Conservation (phyloP, 176 grass and related monocot genomes). For the Poa annua region DNA sequence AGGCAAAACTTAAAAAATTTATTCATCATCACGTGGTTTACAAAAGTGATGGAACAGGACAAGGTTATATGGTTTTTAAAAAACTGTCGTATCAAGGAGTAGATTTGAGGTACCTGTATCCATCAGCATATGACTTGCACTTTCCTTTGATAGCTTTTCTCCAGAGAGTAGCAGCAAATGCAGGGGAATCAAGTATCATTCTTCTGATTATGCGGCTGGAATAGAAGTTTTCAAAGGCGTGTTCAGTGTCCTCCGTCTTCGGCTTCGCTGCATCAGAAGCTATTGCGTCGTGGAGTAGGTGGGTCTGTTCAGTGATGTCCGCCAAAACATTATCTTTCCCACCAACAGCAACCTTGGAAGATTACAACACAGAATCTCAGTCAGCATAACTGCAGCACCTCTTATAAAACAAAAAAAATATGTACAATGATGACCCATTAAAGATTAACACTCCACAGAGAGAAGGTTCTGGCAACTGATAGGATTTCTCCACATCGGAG, state of each 20-base stretch:
- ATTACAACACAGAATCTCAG: conserved; percentile 9
- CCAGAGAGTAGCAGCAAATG: conserved; percentile 77
- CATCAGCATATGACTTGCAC: conserved; percentile 68
- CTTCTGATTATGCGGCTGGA: conserved; percentile 79
- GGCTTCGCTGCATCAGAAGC: conserved; percentile 62
- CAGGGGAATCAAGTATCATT: conserved; percentile 62
- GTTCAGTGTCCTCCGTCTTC: conserved; percentile 70
- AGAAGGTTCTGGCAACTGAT: neutral
- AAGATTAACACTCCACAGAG: neutral
- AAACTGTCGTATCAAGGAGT: neutral
- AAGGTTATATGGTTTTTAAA: neutral
- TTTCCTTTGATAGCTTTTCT: conserved; percentile 70
- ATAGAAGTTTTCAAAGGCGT: conserved; percentile 82
- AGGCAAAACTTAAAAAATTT: neutral
- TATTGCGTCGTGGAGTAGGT: conserved; percentile 70
- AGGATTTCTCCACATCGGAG: neutral
- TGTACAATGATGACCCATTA: neutral
- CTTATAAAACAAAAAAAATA: conserved; percentile 7
- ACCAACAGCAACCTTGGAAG: conserved; percentile 68
- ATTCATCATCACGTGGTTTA: neutral
- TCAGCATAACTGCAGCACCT: neutral
- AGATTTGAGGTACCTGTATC: conserved; percentile 64
- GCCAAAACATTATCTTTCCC: conserved; percentile 74
- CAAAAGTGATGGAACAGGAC: neutral
- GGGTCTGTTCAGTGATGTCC: conserved; percentile 43